These are phyloP conservation scores for Lodderomyces parapsilosis DNA, from an alignment of 1,139 yeast species.

Conservation along the genomic window DNA sequence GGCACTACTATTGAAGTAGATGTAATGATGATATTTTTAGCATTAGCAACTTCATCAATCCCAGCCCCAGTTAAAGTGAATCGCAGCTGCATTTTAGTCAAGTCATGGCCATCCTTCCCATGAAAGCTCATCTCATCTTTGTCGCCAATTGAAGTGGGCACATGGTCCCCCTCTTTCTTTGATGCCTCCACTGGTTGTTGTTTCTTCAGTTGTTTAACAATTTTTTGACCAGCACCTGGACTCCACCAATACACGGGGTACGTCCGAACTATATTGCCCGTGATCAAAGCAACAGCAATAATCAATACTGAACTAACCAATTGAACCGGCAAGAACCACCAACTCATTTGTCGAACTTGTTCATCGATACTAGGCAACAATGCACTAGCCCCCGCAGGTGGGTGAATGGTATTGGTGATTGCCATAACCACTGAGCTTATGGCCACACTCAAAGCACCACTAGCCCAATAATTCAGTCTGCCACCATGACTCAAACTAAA, in stretches of 20 bases:
- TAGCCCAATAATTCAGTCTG: conserved; percentile 51
- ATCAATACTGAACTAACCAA: conserved; percentile 52
- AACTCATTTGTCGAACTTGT: conserved; percentile 49
- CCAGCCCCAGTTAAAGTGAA: conserved; percentile 4
- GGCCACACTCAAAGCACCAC: conserved; percentile 62
- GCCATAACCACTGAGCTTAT: conserved; percentile 57
- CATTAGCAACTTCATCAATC: conserved; percentile 3
- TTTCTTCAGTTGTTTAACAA: conserved; percentile 7
- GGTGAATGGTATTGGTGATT: conserved; percentile 61
- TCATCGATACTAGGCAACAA: conserved; percentile 55
- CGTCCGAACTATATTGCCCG: conserved; percentile 53
- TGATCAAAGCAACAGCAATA: conserved; percentile 50
- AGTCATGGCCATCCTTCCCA: conserved; percentile 5
- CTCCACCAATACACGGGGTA: conserved; percentile 72
- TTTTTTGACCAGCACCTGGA: conserved; percentile 22
- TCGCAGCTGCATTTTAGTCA: not conserved
- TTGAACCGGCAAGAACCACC: conserved; percentile 69
- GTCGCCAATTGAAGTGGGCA: not conserved
- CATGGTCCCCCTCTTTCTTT: conserved; percentile 4
- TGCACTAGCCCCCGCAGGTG: conserved; percentile 77
- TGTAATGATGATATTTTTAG: conserved; percentile 20
- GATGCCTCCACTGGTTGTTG: conserved; percentile 6
- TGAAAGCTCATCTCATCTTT: conserved; percentile 6
- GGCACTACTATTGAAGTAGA: conserved; percentile 24
- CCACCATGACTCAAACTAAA: conserved; percentile 45